Percentiles rank a stretch among this genome's conserved stretches.
Conservation (phyloP, 2,329 filamentous ascomycete genomes). For the Thermomyces lanuginosus region DNA sequence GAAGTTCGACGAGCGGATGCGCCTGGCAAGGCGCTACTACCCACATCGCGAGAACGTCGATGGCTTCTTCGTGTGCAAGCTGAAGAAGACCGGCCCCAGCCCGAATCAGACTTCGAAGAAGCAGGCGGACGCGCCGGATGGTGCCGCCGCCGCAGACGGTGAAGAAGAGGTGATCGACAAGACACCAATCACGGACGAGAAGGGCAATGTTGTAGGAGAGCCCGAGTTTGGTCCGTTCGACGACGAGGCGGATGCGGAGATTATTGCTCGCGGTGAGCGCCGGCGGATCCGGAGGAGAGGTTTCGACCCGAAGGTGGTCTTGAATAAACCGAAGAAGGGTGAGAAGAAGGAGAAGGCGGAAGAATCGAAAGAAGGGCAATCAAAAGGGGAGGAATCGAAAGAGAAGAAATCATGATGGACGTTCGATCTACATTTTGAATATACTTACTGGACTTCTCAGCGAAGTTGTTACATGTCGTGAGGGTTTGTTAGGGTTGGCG, state of each 20-base stretch:
- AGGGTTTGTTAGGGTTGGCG: no score
- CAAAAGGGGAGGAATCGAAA: no score
- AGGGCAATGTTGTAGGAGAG: constrained; percentile 18
- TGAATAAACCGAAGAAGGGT: constrained; percentile 17
- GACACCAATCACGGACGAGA: constrained; percentile 43
- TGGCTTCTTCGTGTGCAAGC: constrained; percentile 95
- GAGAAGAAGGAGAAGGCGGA: constrained; percentile 6
- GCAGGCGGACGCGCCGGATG: constrained; percentile 7
- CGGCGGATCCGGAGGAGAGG: constrained; percentile 60
- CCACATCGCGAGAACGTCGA: constrained; percentile 90
- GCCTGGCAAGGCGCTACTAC: constrained; percentile 71
- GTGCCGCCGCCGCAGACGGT: constrained; percentile 12
- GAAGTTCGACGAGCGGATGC: constrained; percentile 72
- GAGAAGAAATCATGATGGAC: no score
- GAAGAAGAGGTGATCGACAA: constrained; percentile 44
- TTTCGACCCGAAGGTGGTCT: constrained; percentile 49
- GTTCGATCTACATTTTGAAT: no score
- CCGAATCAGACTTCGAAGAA: constrained; percentile 25
- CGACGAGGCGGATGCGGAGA: constrained; percentile 53
- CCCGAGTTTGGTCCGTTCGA: constrained; percentile 58
- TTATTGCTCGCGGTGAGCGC: constrained; percentile 56
- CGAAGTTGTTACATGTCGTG: no score
- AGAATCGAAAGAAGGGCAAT: no score
- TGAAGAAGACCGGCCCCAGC: constrained; percentile 78
- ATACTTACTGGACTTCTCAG: no score